Evolutionary conservation across 805 yeast genomes (phyloP).

Genomic region (Priceomyces carsonii): DNA sequence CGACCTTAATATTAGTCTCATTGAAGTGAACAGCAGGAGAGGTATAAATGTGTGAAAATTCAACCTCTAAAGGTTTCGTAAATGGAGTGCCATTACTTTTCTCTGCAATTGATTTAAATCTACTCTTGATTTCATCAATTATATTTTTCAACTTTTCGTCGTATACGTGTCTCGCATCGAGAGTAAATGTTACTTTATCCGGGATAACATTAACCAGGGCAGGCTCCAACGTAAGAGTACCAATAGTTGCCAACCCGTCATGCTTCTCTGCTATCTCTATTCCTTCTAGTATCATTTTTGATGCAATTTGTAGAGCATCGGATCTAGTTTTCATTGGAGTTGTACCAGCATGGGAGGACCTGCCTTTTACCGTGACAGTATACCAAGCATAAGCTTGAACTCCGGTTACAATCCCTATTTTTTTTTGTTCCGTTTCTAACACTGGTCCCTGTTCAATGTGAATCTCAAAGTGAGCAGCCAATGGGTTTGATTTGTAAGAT

Average conservation of each 20-base stretch:
- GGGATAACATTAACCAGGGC: conserved; percentile 70
- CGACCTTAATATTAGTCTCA: conserved; percentile 50
- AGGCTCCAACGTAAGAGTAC: conserved; percentile 57
- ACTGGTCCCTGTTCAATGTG: conserved; percentile 81
- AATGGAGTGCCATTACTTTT: too few relatives aligned
- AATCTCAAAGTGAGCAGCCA: conserved; percentile 70
- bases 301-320: conserved; percentile 61
- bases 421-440: conserved; percentile 53
- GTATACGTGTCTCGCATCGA: conserved; percentile 57
- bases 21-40: conserved; percentile 62
- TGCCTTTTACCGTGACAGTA: conserved; percentile 54
- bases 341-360: conserved; percentile 73
- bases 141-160: conserved; percentile 44
- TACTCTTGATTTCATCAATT: conserved; percentile 36
- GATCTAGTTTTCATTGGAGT: conserved; percentile 63
- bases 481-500: conserved; percentile 49
- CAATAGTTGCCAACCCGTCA: conserved; percentile 59
- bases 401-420: conserved; percentile 65
- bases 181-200: conserved; percentile 54
- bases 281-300: conserved; percentile 56
- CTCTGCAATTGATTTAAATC: conserved; percentile 36
- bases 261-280: conserved; percentile 54
- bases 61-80: too few relatives aligned
- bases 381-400: conserved; percentile 70
- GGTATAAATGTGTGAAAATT: too few relatives aligned